A percentile compares a stretch with the other conserved stretches of the same genome.
Conservation (phyloP, 2,329 filamentous ascomycete species). For the Scedosporium boydii region DNA sequence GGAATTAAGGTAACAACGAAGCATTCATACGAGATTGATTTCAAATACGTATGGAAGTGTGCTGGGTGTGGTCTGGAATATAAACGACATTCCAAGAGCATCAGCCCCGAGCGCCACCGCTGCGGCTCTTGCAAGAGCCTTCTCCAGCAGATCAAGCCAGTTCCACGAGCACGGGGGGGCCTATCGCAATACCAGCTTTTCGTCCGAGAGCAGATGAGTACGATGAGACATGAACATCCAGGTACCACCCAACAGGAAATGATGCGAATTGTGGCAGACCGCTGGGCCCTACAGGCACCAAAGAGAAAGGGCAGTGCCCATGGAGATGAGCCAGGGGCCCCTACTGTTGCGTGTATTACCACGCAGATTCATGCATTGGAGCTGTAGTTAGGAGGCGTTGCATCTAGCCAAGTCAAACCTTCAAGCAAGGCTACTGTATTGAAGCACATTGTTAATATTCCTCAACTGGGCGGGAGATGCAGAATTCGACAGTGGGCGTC, state of each 20-base stretch:
- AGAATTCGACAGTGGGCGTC: not conserved
- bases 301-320: slow-evolving; percentile 20
- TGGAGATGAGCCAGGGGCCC: not conserved
- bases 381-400: not conserved
- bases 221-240: slow-evolving; percentile 46
- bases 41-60: slow-evolving; percentile 86
- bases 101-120: slow-evolving; percentile 60
- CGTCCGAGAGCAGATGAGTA: slow-evolving; percentile 59
- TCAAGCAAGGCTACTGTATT: not conserved
- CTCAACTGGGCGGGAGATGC: not conserved
- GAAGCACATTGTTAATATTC: not conserved
- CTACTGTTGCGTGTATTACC: not conserved
- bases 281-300: slow-evolving; percentile 45
- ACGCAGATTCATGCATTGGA: not conserved
- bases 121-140: slow-evolving; percentile 68
- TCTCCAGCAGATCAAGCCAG: slow-evolving; percentile 71
- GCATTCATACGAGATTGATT: slow-evolving; percentile 82
- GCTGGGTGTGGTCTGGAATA: slow-evolving; percentile 58
- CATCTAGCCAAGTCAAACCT: no score
- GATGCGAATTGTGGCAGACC: slow-evolving; percentile 56
- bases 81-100: slow-evolving; percentile 77
- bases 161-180: slow-evolving; percentile 39
- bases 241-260: slow-evolving; percentile 54
- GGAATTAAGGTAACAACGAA: slow-evolving; percentile 79
- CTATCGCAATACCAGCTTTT: slow-evolving; percentile 38